Base-by-base conservation (phyloP, 192 early-diverging fungal genomes). In the Powellomyces hirtus region DNA sequence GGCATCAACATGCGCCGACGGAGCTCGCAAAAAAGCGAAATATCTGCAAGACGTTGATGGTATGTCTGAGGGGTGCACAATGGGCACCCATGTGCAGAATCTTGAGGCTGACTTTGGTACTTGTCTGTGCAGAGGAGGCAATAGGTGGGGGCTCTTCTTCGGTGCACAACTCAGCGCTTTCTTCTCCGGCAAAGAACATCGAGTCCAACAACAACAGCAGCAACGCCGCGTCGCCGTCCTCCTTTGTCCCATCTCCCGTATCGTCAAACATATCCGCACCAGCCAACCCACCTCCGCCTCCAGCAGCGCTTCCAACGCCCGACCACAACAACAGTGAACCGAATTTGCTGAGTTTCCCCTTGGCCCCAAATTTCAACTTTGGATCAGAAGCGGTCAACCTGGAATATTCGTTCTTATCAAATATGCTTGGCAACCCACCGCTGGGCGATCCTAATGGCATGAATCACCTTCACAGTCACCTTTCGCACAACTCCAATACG, bases 11-110 rank as follows among this genome's bases (percentile, higher is more conserved):
- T 95, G 95, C 67, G 83, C 88, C 2, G 94, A 96, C 64, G 92
- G 93, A 20, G 75, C 80, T 26, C 84, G 94, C 66, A 97, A 95
- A 71, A 93, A 89, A 73, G 93, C 94, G 30, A 97, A 97, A 79
- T 96, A 97, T 62, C 78, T 95, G 52, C 81, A 89, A 64, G 92
- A 92, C 50, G 73, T 68, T 0, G 67, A 69, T 38, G n/a, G n/a
- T n/a, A n/a, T n/a, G n/a, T n/a, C n/a, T n/a, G n/a, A n/a, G n/a
- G n/a, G n/a, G n/a, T n/a, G n/a, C n/a, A n/a, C n/a, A n/a, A n/a
- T n/a, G n/a, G n/a, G n/a, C n/a, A n/a, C n/a, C n/a, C n/a, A n/a
- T n/a, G n/a, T n/a, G n/a, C n/a, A n/a, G n/a, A n/a, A n/a, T n/a
- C n/a, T n/a, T n/a, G n/a, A n/a, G n/a, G n/a, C n/a, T n/a, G n/a